phyloP scores from a whole-genome alignment of 2,329 filamentous ascomycete genomes.

The Xylariaceae sp. region DNA sequence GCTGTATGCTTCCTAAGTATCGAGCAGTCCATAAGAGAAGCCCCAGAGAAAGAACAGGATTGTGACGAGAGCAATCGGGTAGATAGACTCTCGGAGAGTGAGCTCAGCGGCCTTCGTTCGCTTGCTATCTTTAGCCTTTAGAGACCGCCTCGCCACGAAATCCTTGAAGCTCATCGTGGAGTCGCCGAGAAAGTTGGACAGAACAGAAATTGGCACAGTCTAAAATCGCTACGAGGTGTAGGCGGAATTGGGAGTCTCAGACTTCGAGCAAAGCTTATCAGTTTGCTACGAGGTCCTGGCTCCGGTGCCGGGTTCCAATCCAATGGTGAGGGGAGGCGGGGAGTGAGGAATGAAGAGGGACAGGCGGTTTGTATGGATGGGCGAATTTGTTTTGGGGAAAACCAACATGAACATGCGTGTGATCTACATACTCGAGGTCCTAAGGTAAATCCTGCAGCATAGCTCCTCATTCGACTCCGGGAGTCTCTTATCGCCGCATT shows the following conservation, averaged over 20 bases:
- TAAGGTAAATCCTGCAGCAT: too few relatives aligned
- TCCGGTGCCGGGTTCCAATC: conserved; percentile 17
- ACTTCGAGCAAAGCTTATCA: too few relatives aligned
- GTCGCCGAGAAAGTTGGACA: not conserved
- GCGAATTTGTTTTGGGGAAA: not conserved
- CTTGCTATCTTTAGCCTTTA: conserved; percentile 47
- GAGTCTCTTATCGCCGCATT: too few relatives aligned
- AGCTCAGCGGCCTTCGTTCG: conserved; percentile 64
- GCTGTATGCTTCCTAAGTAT: too few relatives aligned
- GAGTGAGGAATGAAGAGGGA: conserved; percentile 21
- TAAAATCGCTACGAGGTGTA: too few relatives aligned
- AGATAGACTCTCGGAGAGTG: conserved; percentile 69
- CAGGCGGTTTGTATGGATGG: conserved; percentile 4
- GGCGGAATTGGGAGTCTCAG: too few relatives aligned
- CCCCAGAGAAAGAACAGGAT: conserved; percentile 70
- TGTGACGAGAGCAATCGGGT: conserved; percentile 69
- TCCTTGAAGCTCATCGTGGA: conserved; percentile 50
- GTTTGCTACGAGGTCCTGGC: conserved; percentile 1
- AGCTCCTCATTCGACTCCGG: too few relatives aligned
- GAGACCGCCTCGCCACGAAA: conserved; percentile 53
- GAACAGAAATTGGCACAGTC: too few relatives aligned
- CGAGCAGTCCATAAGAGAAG: conserved; percentile 61
- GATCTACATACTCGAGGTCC: conserved; percentile 12
- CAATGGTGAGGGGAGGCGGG: conserved; percentile 12
- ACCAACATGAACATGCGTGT: conserved; percentile 5